Evolutionary conservation across 179 eudicot genomes (phyloP).

Genomic region (Vitellaria paradoxa): DNA sequence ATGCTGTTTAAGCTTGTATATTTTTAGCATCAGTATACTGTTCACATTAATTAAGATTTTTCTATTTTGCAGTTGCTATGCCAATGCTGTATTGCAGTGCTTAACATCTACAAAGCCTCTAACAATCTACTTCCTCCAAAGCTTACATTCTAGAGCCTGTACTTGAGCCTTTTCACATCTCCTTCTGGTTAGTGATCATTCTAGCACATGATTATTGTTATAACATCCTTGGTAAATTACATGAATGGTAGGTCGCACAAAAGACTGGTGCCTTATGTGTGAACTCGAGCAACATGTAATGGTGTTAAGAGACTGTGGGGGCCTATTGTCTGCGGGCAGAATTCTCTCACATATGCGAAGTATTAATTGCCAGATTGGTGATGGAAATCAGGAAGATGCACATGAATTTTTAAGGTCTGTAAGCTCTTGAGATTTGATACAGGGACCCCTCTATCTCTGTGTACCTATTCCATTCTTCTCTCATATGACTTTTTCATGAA

Average conservation of each 20-base stretch:
- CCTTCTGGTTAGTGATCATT: conserved; percentile 12
- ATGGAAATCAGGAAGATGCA: conserved; percentile 98
- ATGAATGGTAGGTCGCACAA: conserved; percentile 49
- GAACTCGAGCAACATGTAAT: conserved; percentile 87
- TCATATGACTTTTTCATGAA: not conserved
- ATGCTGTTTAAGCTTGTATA: not conserved
- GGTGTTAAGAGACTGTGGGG: conserved; percentile 71
- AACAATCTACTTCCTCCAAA: conserved; percentile 60
- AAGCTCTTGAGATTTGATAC: not conserved
- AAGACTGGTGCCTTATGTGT: conserved; percentile 92
- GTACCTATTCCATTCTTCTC: not conserved
- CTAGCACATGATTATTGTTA: not conserved
- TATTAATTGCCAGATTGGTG: conserved; percentile 76
- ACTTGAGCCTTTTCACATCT: conserved; percentile 25
- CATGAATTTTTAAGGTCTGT: conserved; percentile 92
- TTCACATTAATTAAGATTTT: conserved; percentile 8
- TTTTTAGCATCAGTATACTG: not conserved
- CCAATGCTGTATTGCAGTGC: conserved; percentile 97
- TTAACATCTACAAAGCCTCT: conserved; percentile 92
- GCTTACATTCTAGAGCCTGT: conserved; percentile 86
- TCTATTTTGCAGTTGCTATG: conserved; percentile 78
- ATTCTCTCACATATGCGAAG: conserved; percentile 73
- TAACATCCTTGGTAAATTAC: conserved; percentile 15
- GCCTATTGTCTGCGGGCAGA: conserved; percentile 75
- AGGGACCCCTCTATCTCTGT: not conserved